Percentiles rank a stretch among this genome's conserved stretches.
Evolutionary conservation across 352 stramenopile species (phyloP).

Genomic region (Phytophthora ohioensis): DNA sequence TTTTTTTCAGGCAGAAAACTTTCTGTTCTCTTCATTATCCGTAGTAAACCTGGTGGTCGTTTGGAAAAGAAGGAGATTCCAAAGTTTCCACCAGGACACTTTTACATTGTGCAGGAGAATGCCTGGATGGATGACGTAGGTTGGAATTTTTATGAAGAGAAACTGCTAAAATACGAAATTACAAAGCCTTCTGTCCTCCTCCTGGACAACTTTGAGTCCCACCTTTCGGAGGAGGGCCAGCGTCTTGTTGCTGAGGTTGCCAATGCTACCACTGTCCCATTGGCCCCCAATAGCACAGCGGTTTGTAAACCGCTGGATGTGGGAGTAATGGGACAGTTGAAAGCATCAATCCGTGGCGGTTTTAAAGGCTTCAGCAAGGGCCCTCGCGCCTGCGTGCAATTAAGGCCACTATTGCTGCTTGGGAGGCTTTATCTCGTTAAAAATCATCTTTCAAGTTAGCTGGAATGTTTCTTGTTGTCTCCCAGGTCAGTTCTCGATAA

Average conservation of each 20-base stretch:
- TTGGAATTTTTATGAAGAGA: slow-evolving; percentile 3
- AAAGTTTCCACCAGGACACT: slow-evolving; percentile 1
- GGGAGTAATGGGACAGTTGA: slow-evolving; percentile 22
- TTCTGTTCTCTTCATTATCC: slow-evolving; percentile 6
- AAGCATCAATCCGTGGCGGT: background rate
- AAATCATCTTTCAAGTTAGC: no score
- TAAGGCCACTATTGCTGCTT: slow-evolving; percentile 8
- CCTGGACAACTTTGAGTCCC: slow-evolving; percentile 10
- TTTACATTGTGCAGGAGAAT: background rate
- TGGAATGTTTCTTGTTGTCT: no score
- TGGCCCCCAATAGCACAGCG: slow-evolving; percentile 18
- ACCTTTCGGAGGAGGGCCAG: slow-evolving; percentile 3
- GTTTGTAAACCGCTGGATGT: slow-evolving; percentile 31
- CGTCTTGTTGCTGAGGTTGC: slow-evolving; percentile 7
- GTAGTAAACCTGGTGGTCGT: background rate
- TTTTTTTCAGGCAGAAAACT: slow-evolving; percentile 9
- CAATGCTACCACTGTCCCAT: background rate
- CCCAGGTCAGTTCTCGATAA: no score
- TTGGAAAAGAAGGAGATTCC: slow-evolving; percentile 4
- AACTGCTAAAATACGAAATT: slow-evolving; percentile 16
- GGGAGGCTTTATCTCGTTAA: background rate
- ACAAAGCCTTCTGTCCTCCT: slow-evolving; percentile 7
- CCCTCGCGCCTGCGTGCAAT: background rate
- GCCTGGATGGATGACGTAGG: slow-evolving; percentile 8
- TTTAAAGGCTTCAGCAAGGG: background rate